Percentiles rank a stretch among this genome's conserved stretches.
Evolutionary conservation across 768 basidiomycete genomes (phyloP).

Genomic region (Paxillus ammoniavirescens): DNA sequence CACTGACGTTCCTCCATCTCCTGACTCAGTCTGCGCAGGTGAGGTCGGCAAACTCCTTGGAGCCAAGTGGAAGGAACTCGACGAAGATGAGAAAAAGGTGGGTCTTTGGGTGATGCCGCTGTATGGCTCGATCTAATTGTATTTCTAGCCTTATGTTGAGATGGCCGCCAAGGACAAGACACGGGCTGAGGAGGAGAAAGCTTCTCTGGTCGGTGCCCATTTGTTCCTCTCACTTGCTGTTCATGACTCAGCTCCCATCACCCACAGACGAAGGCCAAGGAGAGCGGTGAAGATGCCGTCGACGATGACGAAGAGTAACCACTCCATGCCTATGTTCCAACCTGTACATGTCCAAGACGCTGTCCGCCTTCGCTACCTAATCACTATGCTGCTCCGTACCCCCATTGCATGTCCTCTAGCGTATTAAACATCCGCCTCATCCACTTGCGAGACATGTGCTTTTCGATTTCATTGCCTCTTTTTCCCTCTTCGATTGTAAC

Average conservation of each 20-base stretch:
- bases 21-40: slow-evolving; percentile 41
- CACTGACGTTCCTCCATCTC: not conserved
- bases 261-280: slow-evolving; percentile 34
- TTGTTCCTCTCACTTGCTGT: not conserved
- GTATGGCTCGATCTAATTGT: slow-evolving; percentile 6
- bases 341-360: slow-evolving; percentile 18
- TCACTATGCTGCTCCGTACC: slow-evolving; percentile 7
- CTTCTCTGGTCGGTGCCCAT: slow-evolving; percentile 39
- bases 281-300: slow-evolving; percentile 34
- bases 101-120: slow-evolving; percentile 7
- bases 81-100: slow-evolving; percentile 90
- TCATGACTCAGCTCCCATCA: not conserved
- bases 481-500: slow-evolving; percentile 14
- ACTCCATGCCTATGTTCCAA: not conserved
- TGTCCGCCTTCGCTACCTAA: slow-evolving; percentile 18
- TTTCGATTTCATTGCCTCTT: slow-evolving; percentile 9
- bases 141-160: slow-evolving; percentile 77
- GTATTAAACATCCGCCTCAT: slow-evolving; percentile 12
- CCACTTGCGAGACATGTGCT: slow-evolving; percentile 28
- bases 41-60: slow-evolving; percentile 95
- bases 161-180: slow-evolving; percentile 85
- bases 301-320: slow-evolving; percentile 45
- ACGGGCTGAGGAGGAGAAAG: slow-evolving; percentile 82
- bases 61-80: slow-evolving; percentile 95
- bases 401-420: slow-evolving; percentile 12